Evolutionary conservation across 176 grass and related monocot genomes (phyloP).

Genomic region (Thalia dealbata): DNA sequence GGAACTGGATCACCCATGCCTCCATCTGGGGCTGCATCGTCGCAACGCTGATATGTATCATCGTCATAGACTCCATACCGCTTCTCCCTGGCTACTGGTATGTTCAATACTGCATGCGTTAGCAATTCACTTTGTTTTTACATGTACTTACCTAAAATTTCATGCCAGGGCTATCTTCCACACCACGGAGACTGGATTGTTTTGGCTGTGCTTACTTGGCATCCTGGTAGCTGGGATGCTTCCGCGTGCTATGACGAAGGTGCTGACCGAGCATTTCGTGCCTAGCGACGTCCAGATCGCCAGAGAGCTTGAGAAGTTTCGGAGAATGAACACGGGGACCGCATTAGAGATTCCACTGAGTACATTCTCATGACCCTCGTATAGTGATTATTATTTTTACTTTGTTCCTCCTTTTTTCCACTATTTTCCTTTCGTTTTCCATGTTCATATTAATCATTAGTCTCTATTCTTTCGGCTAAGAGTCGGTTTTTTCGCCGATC

Average conservation of each 20-base stretch:
- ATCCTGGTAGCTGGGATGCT: slow-evolving; percentile 62
- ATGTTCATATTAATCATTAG: slow-evolving; percentile 47
- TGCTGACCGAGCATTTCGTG: slow-evolving; percentile 50
- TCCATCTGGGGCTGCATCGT: slow-evolving; percentile 89
- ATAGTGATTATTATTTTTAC: slow-evolving; percentile 25
- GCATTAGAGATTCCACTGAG: slow-evolving; percentile 68
- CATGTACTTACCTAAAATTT: slow-evolving; percentile 5
- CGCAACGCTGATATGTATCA: slow-evolving; percentile 81
- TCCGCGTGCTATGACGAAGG: slow-evolving; percentile 71
- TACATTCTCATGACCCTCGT: slow-evolving; percentile 21
- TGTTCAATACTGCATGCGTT: background rate
- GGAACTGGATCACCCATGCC: slow-evolving; percentile 77
- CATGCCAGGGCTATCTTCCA: slow-evolving; percentile 73
- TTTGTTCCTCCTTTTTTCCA: slow-evolving; percentile 44
- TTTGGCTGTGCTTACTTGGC: slow-evolving; percentile 67
- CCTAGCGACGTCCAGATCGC: slow-evolving; percentile 86
- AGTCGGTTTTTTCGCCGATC: slow-evolving; percentile 34
- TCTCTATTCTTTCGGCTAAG: slow-evolving; percentile 69
- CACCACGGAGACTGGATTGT: slow-evolving; percentile 59
- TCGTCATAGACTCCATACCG: slow-evolving; percentile 62
- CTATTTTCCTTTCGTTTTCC: slow-evolving; percentile 25
- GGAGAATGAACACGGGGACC: slow-evolving; percentile 23
- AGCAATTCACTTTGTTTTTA: no score
- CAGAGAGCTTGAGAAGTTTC: slow-evolving; percentile 72
- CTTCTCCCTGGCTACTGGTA: slow-evolving; percentile 83